Evolutionary conservation across 495 filamentous ascomycete genomes (phyloP), one percentile per base, ranked within the genome.

Genomic region (Mytilinidion resinicola): DNA sequence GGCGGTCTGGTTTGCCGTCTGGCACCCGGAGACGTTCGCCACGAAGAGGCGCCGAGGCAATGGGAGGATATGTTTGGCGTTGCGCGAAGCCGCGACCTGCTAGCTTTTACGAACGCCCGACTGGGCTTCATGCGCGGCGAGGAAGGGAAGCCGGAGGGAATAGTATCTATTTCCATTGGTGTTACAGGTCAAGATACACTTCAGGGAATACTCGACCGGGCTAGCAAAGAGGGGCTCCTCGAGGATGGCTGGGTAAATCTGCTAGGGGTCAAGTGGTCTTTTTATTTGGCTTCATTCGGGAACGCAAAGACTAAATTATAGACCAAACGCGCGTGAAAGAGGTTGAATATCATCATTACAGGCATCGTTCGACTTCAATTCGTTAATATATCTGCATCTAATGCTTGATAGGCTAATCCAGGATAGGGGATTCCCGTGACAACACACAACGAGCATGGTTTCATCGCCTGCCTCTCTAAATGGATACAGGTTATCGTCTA

Each of bases 1-100:
- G 43, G 62, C 34, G 68, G 68, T 30, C 55, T 56, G 25, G 53
- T 70, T 12, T 58, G 58, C 15, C 56, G 66, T 3, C 61, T 70
- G 0, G 55, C 21, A 15, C 57, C 66, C 1, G 66, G 63, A 34
- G 66, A 70, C 14, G 39, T 55, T 4, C 56, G 49, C 11, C 57
- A 60, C 14, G 68, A 70, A 57, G 55, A 34, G 11, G 68, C 66
- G 1, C 42, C 66, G 10, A 59, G 59, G 42, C 54, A 65, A 46
- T 70, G 68, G 68, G 66, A 68, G 51, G 60, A 70, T 30, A 58
- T 68, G 3, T 70, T 70, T 54, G 66, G 68, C 4, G 57, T 70
- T 15, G 51, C 55, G 12, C 43, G 65, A 39, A 67, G 60, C 38
- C 53, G 68, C n/a, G 66, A 70, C 51, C 51, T 68, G 36, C 15